phyloP scores from a whole-genome alignment of 2,329 filamentous ascomycete species.

The Teratosphaeriaceae sp. region DNA sequence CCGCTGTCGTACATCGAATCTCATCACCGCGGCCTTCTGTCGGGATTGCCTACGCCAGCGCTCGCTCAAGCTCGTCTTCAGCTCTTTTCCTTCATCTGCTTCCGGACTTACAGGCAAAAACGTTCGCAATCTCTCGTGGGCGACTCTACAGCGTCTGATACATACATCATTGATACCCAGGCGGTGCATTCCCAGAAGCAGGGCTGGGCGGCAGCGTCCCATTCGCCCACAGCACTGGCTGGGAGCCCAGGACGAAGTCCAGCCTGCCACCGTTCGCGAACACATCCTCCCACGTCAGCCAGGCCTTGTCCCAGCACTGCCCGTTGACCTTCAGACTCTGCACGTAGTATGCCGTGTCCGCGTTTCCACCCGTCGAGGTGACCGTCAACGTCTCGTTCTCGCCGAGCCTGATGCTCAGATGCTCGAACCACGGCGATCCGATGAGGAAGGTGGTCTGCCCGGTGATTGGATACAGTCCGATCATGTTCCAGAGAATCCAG shows the following conservation, averaged over 20 bases:
- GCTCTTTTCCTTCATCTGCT: no score
- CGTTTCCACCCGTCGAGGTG: slow-evolving; percentile 45
- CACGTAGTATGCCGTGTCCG: slow-evolving; percentile 47
- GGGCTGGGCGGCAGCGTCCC: slow-evolving; percentile 56
- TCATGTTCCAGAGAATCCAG: slow-evolving; percentile 61
- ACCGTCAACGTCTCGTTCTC: slow-evolving; percentile 48
- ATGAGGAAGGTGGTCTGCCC: slow-evolving; percentile 50
- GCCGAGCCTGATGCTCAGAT: slow-evolving; percentile 53
- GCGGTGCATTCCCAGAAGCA: no score
- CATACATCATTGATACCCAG: no score
- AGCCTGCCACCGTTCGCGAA: slow-evolving; percentile 57
- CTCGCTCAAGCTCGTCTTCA: no score
- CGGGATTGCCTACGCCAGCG: no score
- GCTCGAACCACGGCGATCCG: slow-evolving; percentile 52
- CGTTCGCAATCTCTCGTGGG: no score
- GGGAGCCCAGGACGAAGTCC: slow-evolving; percentile 54
- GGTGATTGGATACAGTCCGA: slow-evolving; percentile 61
- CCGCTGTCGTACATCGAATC: no score
- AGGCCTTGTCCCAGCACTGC: slow-evolving; percentile 52
- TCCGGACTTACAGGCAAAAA: no score
- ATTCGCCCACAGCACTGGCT: slow-evolving; percentile 50
- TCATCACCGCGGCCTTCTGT: no score
- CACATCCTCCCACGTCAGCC: slow-evolving; percentile 61
- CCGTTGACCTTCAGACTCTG: slow-evolving; percentile 62
- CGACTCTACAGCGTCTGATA: no score